These are phyloP conservation scores for Bidens hawaiensis DNA, from an alignment of 140 eudicot species.

Conservation along the genomic window DNA sequence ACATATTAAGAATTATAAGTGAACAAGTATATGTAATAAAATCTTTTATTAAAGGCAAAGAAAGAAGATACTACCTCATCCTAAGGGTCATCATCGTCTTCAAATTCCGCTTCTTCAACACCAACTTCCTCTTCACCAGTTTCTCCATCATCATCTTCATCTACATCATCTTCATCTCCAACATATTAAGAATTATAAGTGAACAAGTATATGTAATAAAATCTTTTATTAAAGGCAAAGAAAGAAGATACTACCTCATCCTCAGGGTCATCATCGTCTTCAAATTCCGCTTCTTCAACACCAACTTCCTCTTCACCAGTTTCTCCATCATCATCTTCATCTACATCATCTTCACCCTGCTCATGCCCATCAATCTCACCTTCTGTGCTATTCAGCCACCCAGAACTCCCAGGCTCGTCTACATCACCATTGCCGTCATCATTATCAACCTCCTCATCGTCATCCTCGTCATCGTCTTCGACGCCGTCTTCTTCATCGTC, in stretches of 20 bases:
- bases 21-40: not conserved
- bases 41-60: not conserved
- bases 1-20: not conserved
- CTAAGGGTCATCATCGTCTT: constrained; percentile 72
- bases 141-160: constrained; percentile 94
- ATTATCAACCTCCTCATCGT: constrained; percentile 67
- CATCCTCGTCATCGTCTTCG: constrained; percentile 52
- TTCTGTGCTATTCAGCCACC: constrained; percentile 68
- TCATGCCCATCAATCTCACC: constrained; percentile 99
- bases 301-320: constrained; percentile 90
- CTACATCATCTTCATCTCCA: constrained; percentile 82
- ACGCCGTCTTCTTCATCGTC: constrained; percentile 74
- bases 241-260: constrained; percentile 63
- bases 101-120: constrained; percentile 61
- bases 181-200: not conserved
- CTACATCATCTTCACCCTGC: constrained; percentile 94
- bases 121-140: constrained; percentile 90
- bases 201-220: not conserved
- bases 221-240: not conserved
- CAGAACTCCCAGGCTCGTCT: constrained; percentile 58
- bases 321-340: constrained; percentile 94
- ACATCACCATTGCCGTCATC: constrained; percentile 70
- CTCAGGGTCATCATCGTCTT: constrained; percentile 73
- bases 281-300: constrained; percentile 61
- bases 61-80: constrained; percentile 64